Evolutionary conservation across 441 rosid genomes (phyloP).

Genomic region (Eruca vesicaria): DNA sequence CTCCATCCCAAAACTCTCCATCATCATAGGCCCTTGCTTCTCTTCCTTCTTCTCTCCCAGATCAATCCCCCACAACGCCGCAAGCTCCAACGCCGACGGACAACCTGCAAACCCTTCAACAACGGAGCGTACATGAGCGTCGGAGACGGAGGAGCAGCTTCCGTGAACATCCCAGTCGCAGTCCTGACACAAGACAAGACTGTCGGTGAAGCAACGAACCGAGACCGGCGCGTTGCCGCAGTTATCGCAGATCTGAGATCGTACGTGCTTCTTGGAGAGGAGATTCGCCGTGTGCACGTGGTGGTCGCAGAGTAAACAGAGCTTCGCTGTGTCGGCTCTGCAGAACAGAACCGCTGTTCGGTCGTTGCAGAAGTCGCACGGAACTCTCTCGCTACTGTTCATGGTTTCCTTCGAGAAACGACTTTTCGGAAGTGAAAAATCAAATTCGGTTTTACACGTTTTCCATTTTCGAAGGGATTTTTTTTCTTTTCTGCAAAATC

Average conservation of each 20-base stretch:
- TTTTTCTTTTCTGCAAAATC: not conserved
- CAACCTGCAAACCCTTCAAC: constrained; percentile 71
- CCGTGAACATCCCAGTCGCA: constrained; percentile 84
- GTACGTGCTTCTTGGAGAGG: constrained; percentile 70
- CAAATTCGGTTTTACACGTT: constrained; percentile 1
- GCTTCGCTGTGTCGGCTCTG: constrained; percentile 86
- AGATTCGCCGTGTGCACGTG: constrained; percentile 89
- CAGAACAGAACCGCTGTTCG: constrained; percentile 66
- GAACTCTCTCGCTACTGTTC: constrained; percentile 18
- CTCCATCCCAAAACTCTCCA: constrained; percentile 32
- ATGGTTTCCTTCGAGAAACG: not conserved
- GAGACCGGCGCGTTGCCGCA: constrained; percentile 66
- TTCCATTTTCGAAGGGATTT: not conserved
- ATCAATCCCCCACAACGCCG: constrained; percentile 46
- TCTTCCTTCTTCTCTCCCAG: constrained; percentile 39
- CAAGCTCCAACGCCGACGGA: constrained; percentile 52
- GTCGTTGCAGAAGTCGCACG: constrained; percentile 62
- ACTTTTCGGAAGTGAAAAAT: not conserved
- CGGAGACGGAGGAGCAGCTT: constrained; percentile 30
- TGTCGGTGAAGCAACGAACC: constrained; percentile 73
- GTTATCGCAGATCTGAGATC: constrained; percentile 72
- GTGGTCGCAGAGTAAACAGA: constrained; percentile 75
- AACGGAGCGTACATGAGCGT: constrained; percentile 57
- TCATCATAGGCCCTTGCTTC: constrained; percentile 21
- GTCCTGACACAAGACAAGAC: constrained; percentile 63